phyloP scores from a whole-genome alignment of 495 filamentous ascomycete species.

The Neurospora discreta region DNA sequence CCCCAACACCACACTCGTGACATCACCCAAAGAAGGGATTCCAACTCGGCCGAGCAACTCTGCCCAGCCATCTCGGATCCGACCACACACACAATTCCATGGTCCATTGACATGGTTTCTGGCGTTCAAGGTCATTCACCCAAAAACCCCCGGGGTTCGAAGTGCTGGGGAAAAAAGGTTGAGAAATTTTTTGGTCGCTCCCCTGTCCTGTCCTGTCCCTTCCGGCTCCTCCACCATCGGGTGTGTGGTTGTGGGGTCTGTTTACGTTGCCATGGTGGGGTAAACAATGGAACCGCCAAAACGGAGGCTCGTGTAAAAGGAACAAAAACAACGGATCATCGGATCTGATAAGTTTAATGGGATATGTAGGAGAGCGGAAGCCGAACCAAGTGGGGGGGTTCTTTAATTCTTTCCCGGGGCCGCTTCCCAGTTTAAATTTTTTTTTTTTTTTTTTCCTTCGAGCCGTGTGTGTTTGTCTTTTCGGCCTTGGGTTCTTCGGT shows the following conservation, averaged over 20 bases:
- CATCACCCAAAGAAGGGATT: neutral
- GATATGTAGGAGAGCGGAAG: neutral
- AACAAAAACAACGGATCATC: slow-evolving; percentile 1
- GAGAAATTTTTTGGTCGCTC: neutral
- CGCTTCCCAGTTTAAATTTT: neutral
- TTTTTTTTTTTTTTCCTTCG: neutral
- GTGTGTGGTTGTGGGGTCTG: neutral
- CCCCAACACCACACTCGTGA: neutral
- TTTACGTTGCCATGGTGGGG: neutral
- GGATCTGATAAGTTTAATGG: slow-evolving; percentile 15
- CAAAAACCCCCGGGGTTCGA: neutral
- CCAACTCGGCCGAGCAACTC: neutral
- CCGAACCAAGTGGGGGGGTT: neutral
- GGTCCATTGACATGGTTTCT: neutral
- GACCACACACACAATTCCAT: neutral
- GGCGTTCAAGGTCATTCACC: neutral
- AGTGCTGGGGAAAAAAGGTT: neutral
- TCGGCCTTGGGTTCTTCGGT: neutral
- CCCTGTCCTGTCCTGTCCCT: neutral
- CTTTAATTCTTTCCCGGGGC: neutral
- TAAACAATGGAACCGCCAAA: neutral
- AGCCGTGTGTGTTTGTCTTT: neutral
- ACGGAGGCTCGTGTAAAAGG: neutral
- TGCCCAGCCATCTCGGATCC: neutral
- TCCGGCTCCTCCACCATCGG: neutral